Conservation (phyloP, 2,329 filamentous ascomycete genomes). For the Claviceps monticola region DNA sequence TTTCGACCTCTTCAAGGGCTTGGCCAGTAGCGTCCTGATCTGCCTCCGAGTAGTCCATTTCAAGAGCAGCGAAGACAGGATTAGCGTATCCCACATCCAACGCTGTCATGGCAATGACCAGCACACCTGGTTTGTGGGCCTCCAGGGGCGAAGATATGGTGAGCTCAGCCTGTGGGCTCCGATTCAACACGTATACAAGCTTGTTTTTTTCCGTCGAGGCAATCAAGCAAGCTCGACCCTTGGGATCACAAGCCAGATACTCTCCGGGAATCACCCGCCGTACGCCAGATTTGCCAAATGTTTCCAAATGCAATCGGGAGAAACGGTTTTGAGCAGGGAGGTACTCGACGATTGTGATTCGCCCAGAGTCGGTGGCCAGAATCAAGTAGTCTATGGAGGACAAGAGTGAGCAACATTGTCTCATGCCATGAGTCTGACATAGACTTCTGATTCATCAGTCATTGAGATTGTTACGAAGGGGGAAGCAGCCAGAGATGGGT, state of each 20-base stretch:
- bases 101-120: slow-evolving; percentile 78
- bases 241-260: slow-evolving; percentile 89
- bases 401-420: slow-evolving; percentile 13
- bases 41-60: slow-evolving; percentile 82
- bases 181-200: slow-evolving; percentile 94
- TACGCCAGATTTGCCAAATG: slow-evolving; percentile 93
- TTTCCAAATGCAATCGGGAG: slow-evolving; percentile 83
- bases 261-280: slow-evolving; percentile 89
- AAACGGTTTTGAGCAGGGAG: slow-evolving; percentile 75
- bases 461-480: slow-evolving; percentile 11
- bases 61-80: slow-evolving; percentile 86
- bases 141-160: slow-evolving; percentile 95
- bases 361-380: slow-evolving; percentile 86
- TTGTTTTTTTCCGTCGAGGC: slow-evolving; percentile 98
- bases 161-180: slow-evolving; percentile 85
- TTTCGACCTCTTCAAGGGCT: slow-evolving; percentile 70
- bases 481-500: not conserved
- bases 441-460: not conserved
- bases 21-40: slow-evolving; percentile 84
- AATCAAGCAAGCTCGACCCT: slow-evolving; percentile 87
- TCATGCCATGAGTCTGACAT: not conserved
- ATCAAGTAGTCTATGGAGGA: slow-evolving; percentile 73
- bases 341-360: slow-evolving; percentile 90
- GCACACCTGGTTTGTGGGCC: slow-evolving; percentile 81
- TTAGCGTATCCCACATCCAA: slow-evolving; percentile 96